phyloP scores from a whole-genome alignment of 805 yeast species.

The Blastobotrys attinorum region DNA sequence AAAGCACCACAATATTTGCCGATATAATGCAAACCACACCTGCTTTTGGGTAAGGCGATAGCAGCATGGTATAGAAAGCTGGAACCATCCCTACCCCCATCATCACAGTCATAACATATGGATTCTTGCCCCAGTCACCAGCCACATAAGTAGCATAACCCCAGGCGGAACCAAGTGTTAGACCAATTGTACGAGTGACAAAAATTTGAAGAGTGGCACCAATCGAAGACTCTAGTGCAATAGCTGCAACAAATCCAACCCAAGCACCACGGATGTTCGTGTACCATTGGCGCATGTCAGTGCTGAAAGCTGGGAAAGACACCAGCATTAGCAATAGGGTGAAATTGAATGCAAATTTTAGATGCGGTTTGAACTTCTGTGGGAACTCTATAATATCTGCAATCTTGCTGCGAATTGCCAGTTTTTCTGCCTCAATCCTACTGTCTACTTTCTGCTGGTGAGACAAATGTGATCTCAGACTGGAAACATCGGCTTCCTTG shows the following conservation, averaged over 20 bases:
- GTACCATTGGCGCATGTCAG: conserved; percentile 42
- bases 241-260: conserved; percentile 46
- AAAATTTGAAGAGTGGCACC: conserved; percentile 44
- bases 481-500: conserved; percentile 12
- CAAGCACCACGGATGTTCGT: conserved; percentile 41
- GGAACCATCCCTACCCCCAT: conserved; percentile 38
- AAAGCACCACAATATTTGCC: conserved; percentile 39
- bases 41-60: conserved; percentile 43
- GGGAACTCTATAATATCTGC: conserved; percentile 18
- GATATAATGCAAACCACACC: conserved; percentile 43
- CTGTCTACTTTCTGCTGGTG: neutral
- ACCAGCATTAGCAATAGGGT: conserved; percentile 39
- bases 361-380: conserved; percentile 26
- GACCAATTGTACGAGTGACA: conserved; percentile 41
- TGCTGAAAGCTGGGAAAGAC: conserved; percentile 45
- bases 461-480: neutral
- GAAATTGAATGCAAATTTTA: conserved; percentile 41
- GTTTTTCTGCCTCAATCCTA: neutral
- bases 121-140: conserved; percentile 24
- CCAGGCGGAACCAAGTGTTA: conserved; percentile 42
- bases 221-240: conserved; percentile 43
- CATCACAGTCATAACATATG: conserved; percentile 37
- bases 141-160: conserved; percentile 41
- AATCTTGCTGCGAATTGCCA: conserved; percentile 8
- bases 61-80: conserved; percentile 38